Percentiles rank a stretch among this genome's conserved stretches.
phyloP scores from a whole-genome alignment of 345 rosid genomes.

The Linum lewisii region DNA sequence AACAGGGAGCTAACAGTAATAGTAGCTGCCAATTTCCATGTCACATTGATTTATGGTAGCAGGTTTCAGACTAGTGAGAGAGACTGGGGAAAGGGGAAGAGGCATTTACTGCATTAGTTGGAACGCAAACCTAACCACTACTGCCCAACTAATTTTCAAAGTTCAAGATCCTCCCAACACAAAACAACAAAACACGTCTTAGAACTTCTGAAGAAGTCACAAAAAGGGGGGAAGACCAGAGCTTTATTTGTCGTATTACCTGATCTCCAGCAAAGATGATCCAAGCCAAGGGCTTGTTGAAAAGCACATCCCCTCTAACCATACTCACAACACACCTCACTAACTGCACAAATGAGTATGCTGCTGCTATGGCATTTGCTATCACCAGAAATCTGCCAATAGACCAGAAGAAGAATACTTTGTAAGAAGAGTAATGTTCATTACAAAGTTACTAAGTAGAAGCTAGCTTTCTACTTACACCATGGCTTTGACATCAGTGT shows the following conservation, averaged over 20 bases:
- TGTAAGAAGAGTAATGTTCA: neutral
- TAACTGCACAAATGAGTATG: conserved; percentile 65
- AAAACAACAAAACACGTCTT: neutral
- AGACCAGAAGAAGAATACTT: neutral
- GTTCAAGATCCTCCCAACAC: neutral
- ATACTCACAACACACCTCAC: conserved; percentile 59
- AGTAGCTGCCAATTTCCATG: too few relatives aligned
- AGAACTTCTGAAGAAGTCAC: neutral
- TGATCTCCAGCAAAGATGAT: conserved; percentile 81
- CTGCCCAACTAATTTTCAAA: neutral
- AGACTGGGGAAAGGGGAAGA: neutral
- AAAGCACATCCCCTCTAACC: conserved; percentile 52
- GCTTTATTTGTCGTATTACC: conserved; percentile 28
- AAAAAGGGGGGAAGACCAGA: neutral
- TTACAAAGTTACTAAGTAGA: neutral
- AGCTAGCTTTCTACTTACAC: conserved; percentile 39
- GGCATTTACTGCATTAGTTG: neutral
- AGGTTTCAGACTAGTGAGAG: neutral
- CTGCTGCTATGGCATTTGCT: conserved; percentile 61
- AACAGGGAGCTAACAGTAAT: too few relatives aligned
- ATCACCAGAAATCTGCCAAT: conserved; percentile 62
- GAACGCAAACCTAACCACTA: neutral
- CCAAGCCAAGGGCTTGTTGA: conserved; percentile 78
- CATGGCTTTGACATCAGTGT: conserved; percentile 88
- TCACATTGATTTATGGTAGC: neutral